Evolutionary conservation across 75 land plant species (phyloP).

Genomic region (Pinus albicaulis): DNA sequence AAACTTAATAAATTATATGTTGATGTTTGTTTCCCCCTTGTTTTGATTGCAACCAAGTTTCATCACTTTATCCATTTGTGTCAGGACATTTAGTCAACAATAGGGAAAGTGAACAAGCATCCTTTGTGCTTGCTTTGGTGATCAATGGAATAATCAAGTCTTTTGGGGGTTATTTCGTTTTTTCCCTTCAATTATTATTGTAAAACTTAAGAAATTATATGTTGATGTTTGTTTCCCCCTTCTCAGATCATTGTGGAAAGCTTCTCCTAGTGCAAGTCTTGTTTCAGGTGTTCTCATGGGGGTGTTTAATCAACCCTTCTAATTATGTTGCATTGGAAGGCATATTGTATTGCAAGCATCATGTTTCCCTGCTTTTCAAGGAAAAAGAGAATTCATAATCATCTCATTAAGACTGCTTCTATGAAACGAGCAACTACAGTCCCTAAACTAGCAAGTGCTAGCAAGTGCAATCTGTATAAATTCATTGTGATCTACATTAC

Average conservation of each 20-base stretch:
- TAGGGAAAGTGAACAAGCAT: slow-evolving; percentile 31
- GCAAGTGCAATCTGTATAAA: background rate
- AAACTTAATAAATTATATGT: slow-evolving; percentile 10
- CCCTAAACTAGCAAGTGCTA: slow-evolving; percentile 25
- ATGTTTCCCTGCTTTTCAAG: slow-evolving; percentile 76
- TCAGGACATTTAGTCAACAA: slow-evolving; percentile 46
- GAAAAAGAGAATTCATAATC: slow-evolving; percentile 81
- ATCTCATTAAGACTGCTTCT: slow-evolving; percentile 59
- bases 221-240: too few relatives aligned
- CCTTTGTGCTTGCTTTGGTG: background rate
- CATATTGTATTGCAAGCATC: slow-evolving; percentile 64
- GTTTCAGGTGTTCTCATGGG: too few relatives aligned
- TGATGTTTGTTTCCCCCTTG: too few relatives aligned
- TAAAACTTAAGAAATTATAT: too few relatives aligned
- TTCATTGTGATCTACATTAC: background rate
- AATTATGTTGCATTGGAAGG: too few relatives aligned
- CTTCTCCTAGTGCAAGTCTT: too few relatives aligned
- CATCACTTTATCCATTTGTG: slow-evolving; percentile 75
- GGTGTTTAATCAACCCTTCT: too few relatives aligned
- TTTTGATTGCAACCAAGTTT: slow-evolving; percentile 79
- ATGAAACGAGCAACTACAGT: slow-evolving; percentile 38
- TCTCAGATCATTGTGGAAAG: too few relatives aligned
- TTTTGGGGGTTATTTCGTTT: too few relatives aligned
- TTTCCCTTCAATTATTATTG: too few relatives aligned
- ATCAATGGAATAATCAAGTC: background rate